Evolutionary conservation across 2,329 filamentous ascomycete species (phyloP).

Genomic region (Pyrenophora seminiperda): DNA sequence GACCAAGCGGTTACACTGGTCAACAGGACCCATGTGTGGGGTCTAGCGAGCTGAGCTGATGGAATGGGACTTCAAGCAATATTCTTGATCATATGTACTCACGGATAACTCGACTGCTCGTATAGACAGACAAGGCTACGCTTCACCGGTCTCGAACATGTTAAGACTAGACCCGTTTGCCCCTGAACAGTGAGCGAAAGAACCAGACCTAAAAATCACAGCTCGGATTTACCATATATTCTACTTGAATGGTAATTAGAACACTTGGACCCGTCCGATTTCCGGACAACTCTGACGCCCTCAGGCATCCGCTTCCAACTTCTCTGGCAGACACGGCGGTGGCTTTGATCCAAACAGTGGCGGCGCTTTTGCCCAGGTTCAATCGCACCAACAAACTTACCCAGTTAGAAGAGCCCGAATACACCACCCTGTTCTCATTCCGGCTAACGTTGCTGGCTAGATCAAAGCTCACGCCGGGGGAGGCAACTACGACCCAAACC

Average conservation of each 20-base stretch:
- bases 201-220: background rate
- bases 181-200: background rate
- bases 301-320: slow-evolving; percentile 26
- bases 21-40: background rate
- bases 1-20: background rate
- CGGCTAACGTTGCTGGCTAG: background rate
- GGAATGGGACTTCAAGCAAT: background rate
- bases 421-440: background rate
- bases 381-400: slow-evolving; percentile 6
- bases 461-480: slow-evolving; percentile 20
- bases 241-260: slow-evolving; percentile 22
- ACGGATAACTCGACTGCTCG: background rate
- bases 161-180: slow-evolving; percentile 1
- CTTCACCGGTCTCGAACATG: background rate
- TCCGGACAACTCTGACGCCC: slow-evolving; percentile 2
- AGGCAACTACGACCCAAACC: slow-evolving; percentile 22
- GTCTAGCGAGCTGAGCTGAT: background rate
- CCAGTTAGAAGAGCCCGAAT: slow-evolving; percentile 2
- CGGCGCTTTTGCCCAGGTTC: slow-evolving; percentile 15
- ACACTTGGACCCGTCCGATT: no score
- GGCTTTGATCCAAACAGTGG: slow-evolving; percentile 24
- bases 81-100: background rate
- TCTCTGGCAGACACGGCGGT: slow-evolving; percentile 28
- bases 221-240: background rate
- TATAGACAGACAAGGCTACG: background rate